phyloP scores from a whole-genome alignment of 1,139 yeast genomes.

The Yamadazyma aaseri region DNA sequence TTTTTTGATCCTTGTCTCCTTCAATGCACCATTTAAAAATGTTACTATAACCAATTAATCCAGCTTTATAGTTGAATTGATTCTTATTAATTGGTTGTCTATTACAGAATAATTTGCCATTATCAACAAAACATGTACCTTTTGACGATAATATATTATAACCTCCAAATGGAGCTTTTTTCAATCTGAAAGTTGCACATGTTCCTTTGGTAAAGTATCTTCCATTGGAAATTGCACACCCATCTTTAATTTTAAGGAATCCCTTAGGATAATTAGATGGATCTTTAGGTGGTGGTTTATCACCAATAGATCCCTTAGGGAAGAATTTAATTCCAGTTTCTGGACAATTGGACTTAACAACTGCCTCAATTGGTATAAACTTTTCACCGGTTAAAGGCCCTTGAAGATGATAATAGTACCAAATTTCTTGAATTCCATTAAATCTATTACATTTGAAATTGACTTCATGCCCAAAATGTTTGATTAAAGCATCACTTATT shows the following conservation, averaged over 20 bases:
- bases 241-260: conserved; percentile 54
- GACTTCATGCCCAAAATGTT: conserved; percentile 61
- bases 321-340: conserved; percentile 65
- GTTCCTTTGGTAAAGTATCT: conserved; percentile 82
- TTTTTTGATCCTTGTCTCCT: conserved; percentile 49
- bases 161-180: conserved; percentile 67
- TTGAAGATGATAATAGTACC: conserved; percentile 82
- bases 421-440: conserved; percentile 75
- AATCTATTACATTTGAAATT: conserved; percentile 63
- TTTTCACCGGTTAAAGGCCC: conserved; percentile 72
- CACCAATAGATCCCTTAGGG: conserved; percentile 57
- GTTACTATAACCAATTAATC: conserved; percentile 63
- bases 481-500: conserved; percentile 60
- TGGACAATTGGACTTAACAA: conserved; percentile 62
- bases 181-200: conserved; percentile 64
- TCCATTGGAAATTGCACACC: conserved; percentile 84
- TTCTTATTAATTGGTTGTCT: conserved; percentile 32
- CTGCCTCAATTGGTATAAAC: conserved; percentile 64
- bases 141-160: conserved; percentile 61
- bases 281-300: conserved; percentile 24
- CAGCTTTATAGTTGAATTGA: conserved; percentile 50
- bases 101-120: conserved; percentile 35
- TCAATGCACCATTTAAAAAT: conserved; percentile 61
- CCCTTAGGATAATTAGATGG: conserved; percentile 41
- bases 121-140: conserved; percentile 67